phyloP scores from a whole-genome alignment of 2,329 filamentous ascomycete genomes.

The Ceratocystis cacaofunesta region DNA sequence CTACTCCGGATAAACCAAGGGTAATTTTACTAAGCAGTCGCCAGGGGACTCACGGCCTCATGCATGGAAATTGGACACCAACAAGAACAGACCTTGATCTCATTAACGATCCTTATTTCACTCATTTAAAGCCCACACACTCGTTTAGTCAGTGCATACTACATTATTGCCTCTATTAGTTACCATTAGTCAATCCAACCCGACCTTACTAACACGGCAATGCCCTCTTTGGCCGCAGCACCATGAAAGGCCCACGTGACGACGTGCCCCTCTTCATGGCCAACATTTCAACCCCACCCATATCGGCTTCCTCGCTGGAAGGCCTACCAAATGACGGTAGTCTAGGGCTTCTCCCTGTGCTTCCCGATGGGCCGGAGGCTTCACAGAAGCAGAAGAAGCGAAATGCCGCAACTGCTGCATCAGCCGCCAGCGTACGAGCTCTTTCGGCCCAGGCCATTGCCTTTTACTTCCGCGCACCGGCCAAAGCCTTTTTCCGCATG shows the following conservation, averaged over 20 bases:
- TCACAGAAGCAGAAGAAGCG: constrained; percentile 24
- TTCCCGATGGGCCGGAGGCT: constrained; percentile 30
- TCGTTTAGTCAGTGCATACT: constrained; percentile 4
- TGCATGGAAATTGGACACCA: not conserved
- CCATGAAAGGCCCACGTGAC: not conserved
- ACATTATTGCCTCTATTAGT: not conserved
- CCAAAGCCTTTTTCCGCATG: constrained; percentile 84
- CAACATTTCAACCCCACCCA: not conserved
- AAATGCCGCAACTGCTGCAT: constrained; percentile 55
- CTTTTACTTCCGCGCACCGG: constrained; percentile 83
- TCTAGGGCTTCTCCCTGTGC: constrained; percentile 31
- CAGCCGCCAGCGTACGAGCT: constrained; percentile 70
- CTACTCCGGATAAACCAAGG: not conserved
- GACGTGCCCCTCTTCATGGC: constrained; percentile 1
- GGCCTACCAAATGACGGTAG: constrained; percentile 23
- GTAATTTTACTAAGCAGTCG: not conserved
- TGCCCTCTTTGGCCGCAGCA: not conserved
- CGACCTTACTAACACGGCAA: not conserved
- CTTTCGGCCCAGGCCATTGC: constrained; percentile 69
- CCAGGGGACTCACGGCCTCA: not conserved
- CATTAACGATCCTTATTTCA: not conserved
- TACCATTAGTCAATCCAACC: not conserved
- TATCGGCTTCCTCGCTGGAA: not conserved
- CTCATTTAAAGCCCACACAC: not conserved
- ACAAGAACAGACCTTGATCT: not conserved